These are phyloP conservation scores for Anaeromyces robustus DNA, from an alignment of 192 early-diverging fungal genomes.

Conservation along the genomic window DNA sequence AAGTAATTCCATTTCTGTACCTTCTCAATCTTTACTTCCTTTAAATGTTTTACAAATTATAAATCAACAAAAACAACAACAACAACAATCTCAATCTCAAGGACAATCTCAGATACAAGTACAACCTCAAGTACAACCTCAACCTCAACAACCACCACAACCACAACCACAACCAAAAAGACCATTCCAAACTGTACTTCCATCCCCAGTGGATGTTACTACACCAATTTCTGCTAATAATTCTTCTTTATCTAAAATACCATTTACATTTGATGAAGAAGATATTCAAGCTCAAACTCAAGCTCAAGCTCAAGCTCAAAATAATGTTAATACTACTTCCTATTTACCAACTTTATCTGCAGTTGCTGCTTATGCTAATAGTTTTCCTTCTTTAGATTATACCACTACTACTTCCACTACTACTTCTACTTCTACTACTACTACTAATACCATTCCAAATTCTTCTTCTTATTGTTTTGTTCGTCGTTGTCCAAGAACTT, in stretches of 20 bases:
- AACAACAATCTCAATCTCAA: neutral
- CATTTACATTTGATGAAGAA: neutral
- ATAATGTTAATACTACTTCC: neutral
- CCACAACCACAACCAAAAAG: too few species aligned
- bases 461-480: too few species aligned
- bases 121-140: too few species aligned
- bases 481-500: too few species aligned
- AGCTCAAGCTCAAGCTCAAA: neutral
- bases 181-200: neutral
- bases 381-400: too few species aligned
- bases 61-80: too few species aligned
- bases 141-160: neutral
- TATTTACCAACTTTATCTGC: neutral
- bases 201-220: neutral
- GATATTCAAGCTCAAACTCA: neutral
- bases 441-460: too few species aligned
- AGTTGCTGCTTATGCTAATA: neutral
- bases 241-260: too few species aligned
- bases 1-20: neutral
- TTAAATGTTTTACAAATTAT: too few species aligned
- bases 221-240: neutral
- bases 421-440: too few species aligned
- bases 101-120: neutral
- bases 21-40: neutral
- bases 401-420: too few species aligned